Conservation (phyloP, 331 rosid genomes). For the Saraca asoca region DNA sequence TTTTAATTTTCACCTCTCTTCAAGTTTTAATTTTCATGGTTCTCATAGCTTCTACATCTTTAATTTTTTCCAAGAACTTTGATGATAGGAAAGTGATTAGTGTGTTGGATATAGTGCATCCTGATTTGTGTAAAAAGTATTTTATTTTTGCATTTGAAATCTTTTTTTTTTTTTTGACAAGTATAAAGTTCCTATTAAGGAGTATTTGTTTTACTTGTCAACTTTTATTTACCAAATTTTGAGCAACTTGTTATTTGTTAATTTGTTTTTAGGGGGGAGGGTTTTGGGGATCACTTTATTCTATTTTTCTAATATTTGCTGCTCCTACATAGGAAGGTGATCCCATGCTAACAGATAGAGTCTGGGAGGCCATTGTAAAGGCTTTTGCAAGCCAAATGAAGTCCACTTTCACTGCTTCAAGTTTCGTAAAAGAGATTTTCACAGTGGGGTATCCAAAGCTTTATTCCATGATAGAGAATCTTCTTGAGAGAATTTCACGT, state of each 20-base stretch:
- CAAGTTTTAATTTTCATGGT: no score
- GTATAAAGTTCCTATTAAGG: slow-evolving; percentile 8
- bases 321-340: slow-evolving; percentile 78
- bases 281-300: not conserved
- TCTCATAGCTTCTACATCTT: no score
- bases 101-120: no score
- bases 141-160: no score
- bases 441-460: slow-evolving; percentile 95
- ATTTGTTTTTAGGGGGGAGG: no score
- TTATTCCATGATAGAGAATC: slow-evolving; percentile 85
- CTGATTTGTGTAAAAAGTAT: no score
- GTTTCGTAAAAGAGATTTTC: slow-evolving; percentile 92
- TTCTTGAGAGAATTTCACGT: slow-evolving; percentile 88
- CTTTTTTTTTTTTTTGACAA: slow-evolving; percentile 20
- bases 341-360: slow-evolving; percentile 76
- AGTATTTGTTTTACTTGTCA: not conserved
- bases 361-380: slow-evolving; percentile 95
- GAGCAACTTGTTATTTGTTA: not conserved
- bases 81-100: no score
- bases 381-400: slow-evolving; percentile 95
- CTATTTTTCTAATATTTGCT: slow-evolving; percentile 32
- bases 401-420: slow-evolving; percentile 96
- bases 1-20: no score
- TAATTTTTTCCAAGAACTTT: no score
- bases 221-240: not conserved